Base-by-base conservation (phyloP, 108 stramenopile species). In the Cylindrotheca closterium region DNA sequence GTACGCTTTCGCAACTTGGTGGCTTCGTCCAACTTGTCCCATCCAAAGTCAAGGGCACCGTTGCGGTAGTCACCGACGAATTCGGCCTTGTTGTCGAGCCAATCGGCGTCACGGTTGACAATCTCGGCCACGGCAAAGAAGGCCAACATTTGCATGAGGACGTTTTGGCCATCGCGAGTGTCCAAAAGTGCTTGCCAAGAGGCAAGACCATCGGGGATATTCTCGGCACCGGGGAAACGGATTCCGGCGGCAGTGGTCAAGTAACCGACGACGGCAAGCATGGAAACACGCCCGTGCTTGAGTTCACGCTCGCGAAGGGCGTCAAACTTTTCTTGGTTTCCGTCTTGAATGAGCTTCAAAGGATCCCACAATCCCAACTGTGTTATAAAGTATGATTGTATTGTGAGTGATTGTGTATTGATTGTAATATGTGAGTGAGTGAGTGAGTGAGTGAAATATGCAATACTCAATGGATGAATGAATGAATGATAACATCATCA, bases 231-330 rank as follows among this genome's bases (percentile, higher is more conserved):
- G 26, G 80, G 78, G 63, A 85, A 74, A 29, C 67, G 61, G 65
- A 79, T 53, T 34, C 81, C 89, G 60, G 79, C 74, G 50, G 75
- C 68, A 56, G 81, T 82, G 65, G 73, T 60, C 29, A 95, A 30
- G 76, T 90, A 84, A 70, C 90, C 86, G 32, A 80, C 79, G 54
- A 87, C 81, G 47, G 89, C 89, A 32, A 86, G 63, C 91, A 92
- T 92, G 55, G 82, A 79, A 60, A 86, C 69, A 46, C 85, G 80
- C 52, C 84, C 84, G 73, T 89, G 88, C 63, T 83, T 89, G 80
- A 85, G 75, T 69, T 89, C 88, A 19, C 71, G 68, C 17, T 81
- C 78, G 37, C 86, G 77, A 22, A 83, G 69, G 32, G 64, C 69
- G 25, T 71, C 80, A 50, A 87, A 79, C 59, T 78, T 81, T 31